Evolutionary conservation across 148 eudicot genomes (phyloP).

Genomic region (Rhododendron simsii): DNA sequence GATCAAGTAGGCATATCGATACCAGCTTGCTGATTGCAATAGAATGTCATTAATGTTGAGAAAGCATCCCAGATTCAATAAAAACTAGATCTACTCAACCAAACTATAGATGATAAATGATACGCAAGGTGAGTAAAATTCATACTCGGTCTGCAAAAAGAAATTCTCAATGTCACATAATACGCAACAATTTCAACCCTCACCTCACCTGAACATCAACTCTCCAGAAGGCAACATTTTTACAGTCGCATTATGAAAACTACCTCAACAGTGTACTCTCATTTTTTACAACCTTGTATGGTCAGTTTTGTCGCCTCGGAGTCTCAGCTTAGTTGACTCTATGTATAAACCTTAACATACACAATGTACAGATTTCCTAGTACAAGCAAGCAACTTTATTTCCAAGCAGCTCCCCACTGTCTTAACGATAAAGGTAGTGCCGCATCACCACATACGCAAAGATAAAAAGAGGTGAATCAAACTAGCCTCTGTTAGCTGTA

Average conservation of each 20-base stretch:
- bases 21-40: neutral
- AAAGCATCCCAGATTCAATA: neutral
- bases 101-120: neutral
- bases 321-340: slow-evolving; percentile 47
- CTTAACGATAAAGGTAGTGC: slow-evolving; percentile 23
- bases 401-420: slow-evolving; percentile 37
- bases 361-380: slow-evolving; percentile 73
- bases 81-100: neutral
- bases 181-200: slow-evolving; percentile 4
- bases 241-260: slow-evolving; percentile 18
- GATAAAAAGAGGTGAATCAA: slow-evolving; percentile 22
- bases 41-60: too few species aligned
- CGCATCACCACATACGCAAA: slow-evolving; percentile 12
- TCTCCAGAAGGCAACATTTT: slow-evolving; percentile 14
- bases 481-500: slow-evolving; percentile 70
- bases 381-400: slow-evolving; percentile 64
- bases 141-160: slow-evolving; percentile 1
- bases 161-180: slow-evolving; percentile 9
- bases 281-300: slow-evolving; percentile 23
- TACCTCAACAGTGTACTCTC: slow-evolving; percentile 6
- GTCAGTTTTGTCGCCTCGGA: slow-evolving; percentile 6
- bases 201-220: slow-evolving; percentile 5
- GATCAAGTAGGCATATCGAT: neutral
- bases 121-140: neutral
- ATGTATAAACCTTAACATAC: slow-evolving; percentile 64